Conservation (phyloP, 1,284 basidiomycete genomes). For the Fomitopsis betulina region DNA sequence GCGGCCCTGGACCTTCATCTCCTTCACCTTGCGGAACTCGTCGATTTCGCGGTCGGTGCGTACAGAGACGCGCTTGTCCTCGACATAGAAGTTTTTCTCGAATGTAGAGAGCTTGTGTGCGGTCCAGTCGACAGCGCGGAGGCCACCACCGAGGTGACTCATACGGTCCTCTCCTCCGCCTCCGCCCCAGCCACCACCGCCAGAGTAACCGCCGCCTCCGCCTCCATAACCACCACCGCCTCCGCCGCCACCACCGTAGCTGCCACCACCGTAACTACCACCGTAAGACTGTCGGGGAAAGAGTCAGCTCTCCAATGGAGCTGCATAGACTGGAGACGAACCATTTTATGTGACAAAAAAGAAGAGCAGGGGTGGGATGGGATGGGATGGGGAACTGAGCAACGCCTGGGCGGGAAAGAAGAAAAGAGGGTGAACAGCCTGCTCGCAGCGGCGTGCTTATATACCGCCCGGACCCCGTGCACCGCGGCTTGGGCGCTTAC, state of each 20-base stretch:
- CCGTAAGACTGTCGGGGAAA: constrained; percentile 30
- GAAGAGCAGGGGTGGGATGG: constrained; percentile 6
- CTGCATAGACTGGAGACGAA: neutral
- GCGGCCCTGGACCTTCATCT: constrained; percentile 92
- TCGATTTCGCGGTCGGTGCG: constrained; percentile 85
- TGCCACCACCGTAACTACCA: constrained; percentile 26
- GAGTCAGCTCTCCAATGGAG: neutral
- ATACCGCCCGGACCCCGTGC: constrained; percentile 7
- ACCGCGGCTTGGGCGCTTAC: neutral
- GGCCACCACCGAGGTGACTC: constrained; percentile 78
- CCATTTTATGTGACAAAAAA: neutral
- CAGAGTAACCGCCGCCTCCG: constrained; percentile 45
- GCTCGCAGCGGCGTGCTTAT: constrained; percentile 1
- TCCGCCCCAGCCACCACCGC: constrained; percentile 49
- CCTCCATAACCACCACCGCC: constrained; percentile 34
- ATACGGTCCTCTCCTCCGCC: constrained; percentile 70
- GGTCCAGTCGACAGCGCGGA: constrained; percentile 86
- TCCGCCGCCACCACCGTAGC: constrained; percentile 17
- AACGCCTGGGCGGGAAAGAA: constrained; percentile 8
- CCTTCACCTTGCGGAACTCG: constrained; percentile 80
- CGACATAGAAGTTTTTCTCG: constrained; percentile 97
- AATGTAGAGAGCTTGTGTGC: constrained; percentile 73
- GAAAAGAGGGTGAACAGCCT: neutral
- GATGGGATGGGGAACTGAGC: constrained; percentile 1
- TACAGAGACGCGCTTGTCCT: constrained; percentile 82